Conservation (phyloP, 2,329 filamentous ascomycete genomes). For the Pseudocercospora fuligena region DNA sequence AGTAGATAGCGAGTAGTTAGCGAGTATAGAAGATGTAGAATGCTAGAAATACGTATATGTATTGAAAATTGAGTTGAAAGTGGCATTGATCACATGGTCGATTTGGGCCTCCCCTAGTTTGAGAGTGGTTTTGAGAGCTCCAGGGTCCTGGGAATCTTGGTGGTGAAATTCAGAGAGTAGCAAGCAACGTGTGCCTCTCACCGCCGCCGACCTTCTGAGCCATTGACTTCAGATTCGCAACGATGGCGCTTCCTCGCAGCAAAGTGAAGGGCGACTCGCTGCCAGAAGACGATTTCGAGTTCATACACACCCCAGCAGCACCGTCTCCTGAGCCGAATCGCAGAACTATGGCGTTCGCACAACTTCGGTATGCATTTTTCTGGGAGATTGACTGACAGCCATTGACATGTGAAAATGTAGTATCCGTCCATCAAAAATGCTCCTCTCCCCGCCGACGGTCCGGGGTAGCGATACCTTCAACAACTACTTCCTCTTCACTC, state of each 20-base stretch:
- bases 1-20: too few species aligned
- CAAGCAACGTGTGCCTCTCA: neutral
- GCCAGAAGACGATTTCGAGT: slow-evolving; percentile 66
- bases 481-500: slow-evolving; percentile 73
- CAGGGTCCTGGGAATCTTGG: neutral
- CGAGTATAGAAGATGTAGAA: too few species aligned
- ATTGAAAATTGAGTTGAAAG: too few species aligned
- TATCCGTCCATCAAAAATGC: slow-evolving; percentile 91
- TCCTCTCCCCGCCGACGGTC: slow-evolving; percentile 85
- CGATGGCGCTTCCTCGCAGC: slow-evolving; percentile 13
- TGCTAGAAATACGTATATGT: too few species aligned
- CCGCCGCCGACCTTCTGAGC: slow-evolving; percentile 1
- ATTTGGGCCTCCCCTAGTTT: too few species aligned
- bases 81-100: too few species aligned
- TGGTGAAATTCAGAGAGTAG: neutral
- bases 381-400: slow-evolving; percentile 11
- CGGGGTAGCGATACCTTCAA: slow-evolving; percentile 86
- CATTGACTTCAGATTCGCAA: neutral
- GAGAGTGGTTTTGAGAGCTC: neutral
- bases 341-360: slow-evolving; percentile 66
- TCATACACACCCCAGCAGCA: slow-evolving; percentile 66
- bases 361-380: slow-evolving; percentile 54
- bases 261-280: slow-evolving; percentile 30
- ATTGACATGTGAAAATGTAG: slow-evolving; percentile 51
- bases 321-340: slow-evolving; percentile 55